A percentile compares a stretch with the other conserved stretches of the same genome.
phyloP scores from a whole-genome alignment of 352 stramenopile species.

The Phytophthora macrochlamydospora region DNA sequence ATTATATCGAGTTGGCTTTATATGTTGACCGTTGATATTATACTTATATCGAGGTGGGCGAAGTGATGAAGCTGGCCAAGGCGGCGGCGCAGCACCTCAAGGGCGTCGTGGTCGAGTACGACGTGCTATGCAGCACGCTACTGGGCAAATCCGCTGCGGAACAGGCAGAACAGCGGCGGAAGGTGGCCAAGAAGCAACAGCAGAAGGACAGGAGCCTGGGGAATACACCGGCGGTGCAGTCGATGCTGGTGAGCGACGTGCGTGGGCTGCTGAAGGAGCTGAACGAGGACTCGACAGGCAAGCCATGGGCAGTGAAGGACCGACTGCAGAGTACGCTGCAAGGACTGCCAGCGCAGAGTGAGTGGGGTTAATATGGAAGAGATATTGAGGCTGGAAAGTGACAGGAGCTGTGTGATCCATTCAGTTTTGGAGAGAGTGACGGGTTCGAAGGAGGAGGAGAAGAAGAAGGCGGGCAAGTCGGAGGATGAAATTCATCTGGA shows the following conservation, averaged over 20 bases:
- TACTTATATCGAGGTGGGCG: too few species aligned
- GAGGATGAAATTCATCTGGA: slow-evolving; percentile 65
- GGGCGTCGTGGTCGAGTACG: slow-evolving; percentile 77
- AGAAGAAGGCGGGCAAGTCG: slow-evolving; percentile 30
- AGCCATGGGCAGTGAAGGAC: slow-evolving; percentile 68
- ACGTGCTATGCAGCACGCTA: slow-evolving; percentile 76
- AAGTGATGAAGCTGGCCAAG: slow-evolving; percentile 68
- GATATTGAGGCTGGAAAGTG: background rate
- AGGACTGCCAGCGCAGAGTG: slow-evolving; percentile 62
- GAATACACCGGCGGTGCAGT: slow-evolving; percentile 35
- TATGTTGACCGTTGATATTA: too few species aligned
- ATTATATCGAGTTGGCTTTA: too few species aligned
- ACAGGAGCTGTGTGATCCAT: slow-evolving; percentile 1
- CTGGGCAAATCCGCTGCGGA: slow-evolving; percentile 48
- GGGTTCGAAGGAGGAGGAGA: slow-evolving; percentile 28
- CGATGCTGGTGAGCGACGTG: slow-evolving; percentile 71
- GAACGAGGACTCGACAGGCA: slow-evolving; percentile 63
- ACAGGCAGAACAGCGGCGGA: slow-evolving; percentile 38
- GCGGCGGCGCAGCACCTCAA: slow-evolving; percentile 74
- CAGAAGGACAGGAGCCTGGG: slow-evolving; percentile 27
- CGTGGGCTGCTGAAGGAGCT: slow-evolving; percentile 66
- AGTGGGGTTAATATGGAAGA: slow-evolving; percentile 10
- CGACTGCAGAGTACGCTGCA: slow-evolving; percentile 67
- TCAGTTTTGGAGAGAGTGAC: slow-evolving; percentile 65
- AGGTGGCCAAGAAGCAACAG: slow-evolving; percentile 15